Percentiles rank a stretch among this genome's conserved stretches.
phyloP scores from a whole-genome alignment of 179 eudicot species.

The Drosera spatulata region DNA sequence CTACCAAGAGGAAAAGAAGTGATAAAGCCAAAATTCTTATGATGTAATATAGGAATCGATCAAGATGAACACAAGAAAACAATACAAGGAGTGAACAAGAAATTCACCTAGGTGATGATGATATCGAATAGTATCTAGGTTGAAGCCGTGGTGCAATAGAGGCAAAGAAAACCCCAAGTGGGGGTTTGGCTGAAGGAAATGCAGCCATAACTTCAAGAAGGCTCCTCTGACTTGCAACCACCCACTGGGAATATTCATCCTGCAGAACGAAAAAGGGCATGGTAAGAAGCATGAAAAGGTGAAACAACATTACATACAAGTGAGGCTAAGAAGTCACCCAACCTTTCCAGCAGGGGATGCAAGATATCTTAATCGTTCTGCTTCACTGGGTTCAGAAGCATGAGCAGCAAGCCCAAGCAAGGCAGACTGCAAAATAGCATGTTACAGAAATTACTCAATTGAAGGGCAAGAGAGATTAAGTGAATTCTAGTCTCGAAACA shows the following conservation, averaged over 20 bases:
- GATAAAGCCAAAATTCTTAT: no score
- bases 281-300: neutral
- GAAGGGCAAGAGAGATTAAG: neutral
- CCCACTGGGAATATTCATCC: slow-evolving; percentile 94
- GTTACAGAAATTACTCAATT: slow-evolving; percentile 1
- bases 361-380: slow-evolving; percentile 69
- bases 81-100: neutral
- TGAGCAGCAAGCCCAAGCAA: slow-evolving; percentile 86
- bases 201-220: slow-evolving; percentile 89
- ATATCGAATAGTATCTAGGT: slow-evolving; percentile 95
- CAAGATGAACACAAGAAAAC: no score
- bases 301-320: neutral
- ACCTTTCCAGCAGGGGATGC: slow-evolving; percentile 99
- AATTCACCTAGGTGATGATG: slow-evolving; percentile 77
- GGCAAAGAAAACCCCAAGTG: slow-evolving; percentile 58
- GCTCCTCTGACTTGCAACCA: slow-evolving; percentile 86
- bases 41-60: no score
- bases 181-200: slow-evolving; percentile 55
- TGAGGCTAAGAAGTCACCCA: neutral
- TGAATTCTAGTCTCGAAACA: neutral
- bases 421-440: slow-evolving; percentile 44
- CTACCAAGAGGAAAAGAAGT: no score
- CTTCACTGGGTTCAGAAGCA: slow-evolving; percentile 88
- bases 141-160: slow-evolving; percentile 78
- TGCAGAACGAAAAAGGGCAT: slow-evolving; percentile 17